Base-by-base conservation (phyloP, 805 yeast genomes). In the Ogataea sp. region DNA sequence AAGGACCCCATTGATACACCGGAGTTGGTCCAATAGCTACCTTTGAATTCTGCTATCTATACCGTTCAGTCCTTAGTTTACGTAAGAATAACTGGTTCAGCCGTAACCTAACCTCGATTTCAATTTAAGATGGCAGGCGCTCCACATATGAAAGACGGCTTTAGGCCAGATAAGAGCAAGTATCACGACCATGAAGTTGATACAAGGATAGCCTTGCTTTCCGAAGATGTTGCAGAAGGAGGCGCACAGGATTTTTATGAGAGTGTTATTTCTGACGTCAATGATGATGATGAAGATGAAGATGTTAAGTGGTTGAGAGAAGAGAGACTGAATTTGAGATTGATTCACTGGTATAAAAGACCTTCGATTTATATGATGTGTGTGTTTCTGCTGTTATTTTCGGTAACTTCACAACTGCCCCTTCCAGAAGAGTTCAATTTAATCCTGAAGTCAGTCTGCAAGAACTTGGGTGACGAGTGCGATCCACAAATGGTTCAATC, bases 331-430 rank as follows among this genome's bases (percentile, higher is more conserved):
- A 50, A 58, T 16, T 30, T 27, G 49, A 52, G 37, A 14, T 27
- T 27, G 3, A 39, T 73, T 23, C 64, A 65, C 16, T 80, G 85
- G 83, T 58, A 70, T 39, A 62, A 62, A 23, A 62, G 81, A 32
- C 89, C 89, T 0, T 70, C 81, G 3, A 58, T 77, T 8, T 47
- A 59, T n/a, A 63, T 75, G 59, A 52, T 80, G 11, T 65, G 78
- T 20, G 29, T 62, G 2, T 54, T 68, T 1, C 33, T 70, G 2
- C 65, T 75, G 29, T 32, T 72, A 4, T 56, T 61, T 40, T 62
- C 78, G 8, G 51, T 77, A 37, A 59, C 73, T 0, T 53, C 53
- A 16, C 67, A 65, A 20, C 42, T 68, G 8, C 47, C 64, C 3
- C n/a, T 65, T 9, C 60, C 75, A 1, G 61, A 78, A 1, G 58